Percentiles rank a stretch among this genome's conserved stretches.
Conservation (phyloP, 1,284 basidiomycete genomes). For the Fomes fomentarius region DNA sequence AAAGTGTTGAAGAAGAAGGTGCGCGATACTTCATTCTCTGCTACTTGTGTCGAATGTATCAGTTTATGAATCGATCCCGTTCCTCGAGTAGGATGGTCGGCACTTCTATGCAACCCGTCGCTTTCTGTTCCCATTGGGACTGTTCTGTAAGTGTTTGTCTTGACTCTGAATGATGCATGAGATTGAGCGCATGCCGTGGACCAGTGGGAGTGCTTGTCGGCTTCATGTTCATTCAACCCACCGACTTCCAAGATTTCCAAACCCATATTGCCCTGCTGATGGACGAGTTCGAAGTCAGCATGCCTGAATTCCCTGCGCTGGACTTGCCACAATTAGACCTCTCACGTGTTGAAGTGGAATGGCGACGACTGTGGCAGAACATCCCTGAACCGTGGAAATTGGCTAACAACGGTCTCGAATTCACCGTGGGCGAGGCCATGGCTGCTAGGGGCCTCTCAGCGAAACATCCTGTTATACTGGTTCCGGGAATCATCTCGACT, state of each 20-base stretch:
- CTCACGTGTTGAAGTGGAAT: slow-evolving; percentile 68
- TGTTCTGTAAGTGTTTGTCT: slow-evolving; percentile 41
- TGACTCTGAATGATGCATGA: background rate
- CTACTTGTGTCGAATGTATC: too few species aligned
- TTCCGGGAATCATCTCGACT: slow-evolving; percentile 82
- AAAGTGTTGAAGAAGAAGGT: slow-evolving; percentile 4
- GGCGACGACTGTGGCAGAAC: slow-evolving; percentile 62
- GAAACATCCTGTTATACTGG: slow-evolving; percentile 77
- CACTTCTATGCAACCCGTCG: slow-evolving; percentile 39
- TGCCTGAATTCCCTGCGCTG: slow-evolving; percentile 60
- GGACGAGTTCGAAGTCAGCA: slow-evolving; percentile 51
- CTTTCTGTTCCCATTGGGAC: slow-evolving; percentile 52
- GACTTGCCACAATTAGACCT: slow-evolving; percentile 61
- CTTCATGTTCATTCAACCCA: slow-evolving; percentile 61
- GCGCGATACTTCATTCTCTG: too few species aligned
- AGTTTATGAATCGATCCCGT: background rate
- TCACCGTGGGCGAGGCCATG: slow-evolving; percentile 79
- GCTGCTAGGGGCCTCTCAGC: slow-evolving; percentile 69
- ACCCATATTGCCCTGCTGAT: slow-evolving; percentile 42
- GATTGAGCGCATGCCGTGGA: background rate
- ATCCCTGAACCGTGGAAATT: slow-evolving; percentile 82
- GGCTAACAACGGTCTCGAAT: slow-evolving; percentile 82
- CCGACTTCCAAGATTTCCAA: slow-evolving; percentile 55
- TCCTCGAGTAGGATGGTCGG: slow-evolving; percentile 13
- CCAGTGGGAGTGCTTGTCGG: slow-evolving; percentile 68